Base-by-base conservation (phyloP, 768 basidiomycete genomes). In the Trichaptum fuscoviolaceum region DNA sequence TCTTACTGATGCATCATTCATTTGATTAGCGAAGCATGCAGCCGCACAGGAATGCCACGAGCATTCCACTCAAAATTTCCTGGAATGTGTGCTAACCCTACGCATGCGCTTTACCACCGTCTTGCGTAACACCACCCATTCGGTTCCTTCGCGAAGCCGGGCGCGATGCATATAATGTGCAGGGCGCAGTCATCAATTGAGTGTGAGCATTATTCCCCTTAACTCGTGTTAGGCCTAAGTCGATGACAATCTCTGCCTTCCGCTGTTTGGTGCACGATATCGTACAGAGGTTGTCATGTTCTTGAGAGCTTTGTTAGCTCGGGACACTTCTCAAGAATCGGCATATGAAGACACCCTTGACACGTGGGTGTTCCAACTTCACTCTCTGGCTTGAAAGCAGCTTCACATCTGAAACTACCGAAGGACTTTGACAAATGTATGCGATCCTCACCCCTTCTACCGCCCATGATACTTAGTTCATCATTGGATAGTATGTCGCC, bases 401-500 rank as follows among this genome's bases (percentile, higher is more conserved):
- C 42, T 12, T 52, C 42, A 52, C 42, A 20, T 12, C 2, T 52
- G 42, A 52, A 52, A 52, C 20, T 52, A 20, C 15, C n/a, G 15
- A 52, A 52, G 42, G 42, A 52, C 42, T 52, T 12, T 52, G 12
- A 52, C 42, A 20, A 52, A 52, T 12, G 42, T 52, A 52, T 52
- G 42, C 15, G 42, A 52, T 52, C 42, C 20, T 2, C 20, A 20
- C 10, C 42, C 15, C 42, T 12, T 20, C 2, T 3, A 52, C 42
- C 30, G 30, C 20, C 42, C 42, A 15, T 15, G 20, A 20, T 52
- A 52, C 42, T 52, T 2, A 52, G 12, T 52, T 20, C 12, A 52
- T 52, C 35, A 15, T 52, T 20, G 42, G 26, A 23, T 65, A 88
- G 85, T 82, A 78, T 64, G 77, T 87, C 36, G 86, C 83, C 18